A percentile compares a stretch with the other conserved stretches of the same genome.
Conservation (phyloP, 176 grass and related monocot genomes). For the Zea mays region Zm-B73-REFERENCE-NAM-5.0 NC_050096.1:289275001-289275500, state of each 20-base stretch:
- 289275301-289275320: neutral
- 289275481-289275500: neutral
- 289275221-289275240: neutral
- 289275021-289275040: neutral
- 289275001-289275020: too few species aligned
- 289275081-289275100: conserved; percentile 21
- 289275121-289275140: too few species aligned
- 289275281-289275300: neutral
- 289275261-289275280: neutral
- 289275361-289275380: neutral
- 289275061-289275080: neutral
- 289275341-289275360: neutral
- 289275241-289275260: conserved; percentile 16
- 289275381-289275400: neutral
- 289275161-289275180: conserved; percentile 6
- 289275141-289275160: neutral
- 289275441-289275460: too few species aligned
- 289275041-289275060: too few species aligned
- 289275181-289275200: conserved; percentile 4
- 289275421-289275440: neutral
- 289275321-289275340: neutral
- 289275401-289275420: neutral
- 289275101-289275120: conserved; percentile 13
- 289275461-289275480: neutral
- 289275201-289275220: neutral